Evolutionary conservation across 352 stramenopile genomes (phyloP), one percentile per base, ranked within the genome.

Genomic region (Phytopythium cucurbitacearum): DNA sequence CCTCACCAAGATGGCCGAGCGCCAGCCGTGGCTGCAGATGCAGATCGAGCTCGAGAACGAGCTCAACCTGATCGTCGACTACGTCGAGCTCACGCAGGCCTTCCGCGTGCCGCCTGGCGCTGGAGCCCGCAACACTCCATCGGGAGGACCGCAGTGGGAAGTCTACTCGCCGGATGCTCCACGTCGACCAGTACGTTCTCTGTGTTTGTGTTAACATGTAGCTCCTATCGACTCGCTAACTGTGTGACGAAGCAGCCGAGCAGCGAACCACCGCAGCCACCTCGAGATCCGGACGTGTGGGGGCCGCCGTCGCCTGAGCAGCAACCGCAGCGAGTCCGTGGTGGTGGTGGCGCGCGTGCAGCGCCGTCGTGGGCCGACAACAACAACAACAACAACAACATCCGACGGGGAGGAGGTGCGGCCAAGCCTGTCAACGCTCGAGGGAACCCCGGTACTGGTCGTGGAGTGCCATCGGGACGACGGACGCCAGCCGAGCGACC

Each of bases 31-130:
- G 83, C 69, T 94, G 13, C 80, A 92, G 80, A 79, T 94, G 67
- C 79, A 94, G 56, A 89, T 87, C 40, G 80, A 94, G 51, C 64
- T 92, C 7, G 76, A 94, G 60, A 89, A 87, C 49, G 79, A 94
- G 58, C 69, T 91, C 42, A 89, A 54, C 41, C 56, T 86, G 35
- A 87, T 91, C 46, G 76, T 74, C 6, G 80, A 94, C 67, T 94
- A 91, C 53, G 69, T 79, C 7, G 83, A 93, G 57, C 64, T 85
- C 33, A 76, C 76, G 6, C 82, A 90, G 56, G 63, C 67, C 36
- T 87, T 92, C 54, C 88, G 85, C 49, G 33, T 68, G 28, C 59
- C 79, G 7, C 72, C 68, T 1, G 78, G 73, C 0, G 45, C 61
- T 35, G 64, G 56, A 6, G 64, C 64, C 39, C 57, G 65, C 12